Evolutionary conservation across 2,329 filamentous ascomycete species (phyloP).

Genomic region (Samsoniella hepiali): DNA sequence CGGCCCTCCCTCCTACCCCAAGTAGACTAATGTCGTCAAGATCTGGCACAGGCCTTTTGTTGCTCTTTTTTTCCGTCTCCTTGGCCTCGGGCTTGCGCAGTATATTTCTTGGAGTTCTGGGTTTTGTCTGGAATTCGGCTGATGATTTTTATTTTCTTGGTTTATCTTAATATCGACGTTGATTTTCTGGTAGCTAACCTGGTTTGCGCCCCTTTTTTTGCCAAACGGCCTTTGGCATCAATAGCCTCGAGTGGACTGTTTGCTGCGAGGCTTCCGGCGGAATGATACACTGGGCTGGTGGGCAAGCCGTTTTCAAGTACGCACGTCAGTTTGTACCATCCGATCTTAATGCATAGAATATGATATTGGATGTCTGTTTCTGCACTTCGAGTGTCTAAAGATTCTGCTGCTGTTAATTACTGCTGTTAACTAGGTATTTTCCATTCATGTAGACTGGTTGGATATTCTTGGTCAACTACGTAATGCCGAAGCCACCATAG

Average conservation of each 20-base stretch:
- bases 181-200: conserved; percentile 13
- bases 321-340: conserved; percentile 8
- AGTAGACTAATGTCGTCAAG: conserved; percentile 15
- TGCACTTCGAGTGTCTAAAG: not conserved
- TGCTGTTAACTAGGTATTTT: no score
- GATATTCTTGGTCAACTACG: not conserved
- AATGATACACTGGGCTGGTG: conserved; percentile 11
- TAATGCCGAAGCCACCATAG: not conserved
- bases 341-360: conserved; percentile 17
- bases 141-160: conserved; percentile 34
- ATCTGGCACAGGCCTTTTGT: conserved; percentile 6
- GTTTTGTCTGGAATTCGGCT: conserved; percentile 36
- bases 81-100: conserved; percentile 29
- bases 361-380: conserved; percentile 14
- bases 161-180: conserved; percentile 24
- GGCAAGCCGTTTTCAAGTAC: conserved; percentile 3
- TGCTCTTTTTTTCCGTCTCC: conserved; percentile 18
- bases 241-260: not conserved
- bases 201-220: not conserved
- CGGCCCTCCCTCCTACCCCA: not conserved
- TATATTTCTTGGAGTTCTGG: conserved; percentile 42
- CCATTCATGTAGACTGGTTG: no score
- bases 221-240: not conserved
- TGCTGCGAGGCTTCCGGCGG: not conserved
- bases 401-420: not conserved